Percentiles rank a stretch among this genome's conserved stretches.
Conservation (phyloP, 1,139 yeast species). For the Suhomyces atakaporum region DNA sequence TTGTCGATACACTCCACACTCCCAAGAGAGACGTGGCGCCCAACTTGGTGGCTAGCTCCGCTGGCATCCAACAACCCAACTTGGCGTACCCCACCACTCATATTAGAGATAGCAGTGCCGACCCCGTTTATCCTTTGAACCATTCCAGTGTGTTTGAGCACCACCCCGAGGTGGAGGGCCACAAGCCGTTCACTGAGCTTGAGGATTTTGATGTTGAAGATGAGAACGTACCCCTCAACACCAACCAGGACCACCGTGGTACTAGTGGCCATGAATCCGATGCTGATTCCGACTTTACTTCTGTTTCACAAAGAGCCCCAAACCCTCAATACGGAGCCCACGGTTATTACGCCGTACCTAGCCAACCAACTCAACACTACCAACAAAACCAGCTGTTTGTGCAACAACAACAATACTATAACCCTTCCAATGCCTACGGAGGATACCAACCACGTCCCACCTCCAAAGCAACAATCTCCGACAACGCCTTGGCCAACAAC, state of each 20-base stretch:
- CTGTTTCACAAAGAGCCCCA: constrained; percentile 77
- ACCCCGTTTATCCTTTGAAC: constrained; percentile 13
- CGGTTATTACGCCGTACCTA: constrained; percentile 18
- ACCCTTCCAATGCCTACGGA: constrained; percentile 1
- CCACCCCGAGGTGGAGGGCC: constrained; percentile 50
- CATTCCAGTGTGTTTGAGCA: constrained; percentile 42
- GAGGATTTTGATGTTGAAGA: constrained; percentile 34
- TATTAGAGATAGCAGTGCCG: constrained; percentile 14
- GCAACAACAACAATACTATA: constrained; percentile 17
- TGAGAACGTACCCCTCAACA: constrained; percentile 12
- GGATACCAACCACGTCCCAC: constrained; percentile 15
- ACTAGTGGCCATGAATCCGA: constrained; percentile 26
- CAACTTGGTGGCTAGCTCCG: constrained; percentile 27
- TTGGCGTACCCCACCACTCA: constrained; percentile 19
- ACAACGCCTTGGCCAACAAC: constrained; percentile 48
- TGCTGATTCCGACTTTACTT: constrained; percentile 65
- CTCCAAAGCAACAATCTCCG: constrained; percentile 41
- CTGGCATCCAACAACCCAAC: constrained; percentile 23
- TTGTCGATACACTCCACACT: constrained; percentile 9
- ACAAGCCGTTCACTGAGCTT: constrained; percentile 49
- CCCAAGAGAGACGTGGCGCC: constrained; percentile 33
- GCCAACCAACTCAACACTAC: constrained; percentile 7
- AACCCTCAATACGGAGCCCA: constrained; percentile 52
- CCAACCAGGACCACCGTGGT: constrained; percentile 1
- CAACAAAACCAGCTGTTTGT: constrained; percentile 15